Evolutionary conservation across 1,284 basidiomycete species (phyloP).

Genomic region (Pseudozyma sp.): DNA sequence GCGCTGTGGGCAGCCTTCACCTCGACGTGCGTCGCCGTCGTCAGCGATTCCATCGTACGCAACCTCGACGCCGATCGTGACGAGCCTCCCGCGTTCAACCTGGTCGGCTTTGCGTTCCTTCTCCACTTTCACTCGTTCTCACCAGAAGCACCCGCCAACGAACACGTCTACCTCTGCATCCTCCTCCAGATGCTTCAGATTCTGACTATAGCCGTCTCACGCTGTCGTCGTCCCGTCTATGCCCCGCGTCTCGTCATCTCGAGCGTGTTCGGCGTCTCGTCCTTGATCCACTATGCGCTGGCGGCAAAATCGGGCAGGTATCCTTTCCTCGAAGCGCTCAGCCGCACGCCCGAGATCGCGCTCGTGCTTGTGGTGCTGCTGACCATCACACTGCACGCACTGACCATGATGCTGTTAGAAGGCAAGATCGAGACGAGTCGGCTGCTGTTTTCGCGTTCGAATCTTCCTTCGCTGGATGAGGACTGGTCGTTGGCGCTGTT

Average conservation of each 20-base stretch:
- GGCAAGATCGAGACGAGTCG: constrained; percentile 43
- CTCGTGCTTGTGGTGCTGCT: constrained; percentile 51
- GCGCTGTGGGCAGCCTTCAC: constrained; percentile 52
- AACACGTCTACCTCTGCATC: constrained; percentile 61
- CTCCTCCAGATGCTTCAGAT: constrained; percentile 58
- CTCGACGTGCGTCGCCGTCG: constrained; percentile 40
- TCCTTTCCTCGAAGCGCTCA: constrained; percentile 58
- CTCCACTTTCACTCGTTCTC: constrained; percentile 57
- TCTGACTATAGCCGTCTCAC: constrained; percentile 29
- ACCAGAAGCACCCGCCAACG: constrained; percentile 50
- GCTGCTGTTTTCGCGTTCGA: constrained; percentile 50
- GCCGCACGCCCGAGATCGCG: constrained; percentile 53
- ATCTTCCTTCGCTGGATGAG: constrained; percentile 52
- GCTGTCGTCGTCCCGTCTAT: constrained; percentile 38
- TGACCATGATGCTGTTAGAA: constrained; percentile 60
- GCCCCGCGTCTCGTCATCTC: constrained; percentile 53
- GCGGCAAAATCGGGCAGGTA: constrained; percentile 43
- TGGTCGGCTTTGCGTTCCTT: constrained; percentile 61
- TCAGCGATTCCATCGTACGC: constrained; percentile 46
- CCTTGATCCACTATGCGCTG: constrained; percentile 53
- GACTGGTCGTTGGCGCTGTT: constrained; percentile 62
- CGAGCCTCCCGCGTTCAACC: constrained; percentile 61
- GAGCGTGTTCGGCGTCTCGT: constrained; percentile 46
- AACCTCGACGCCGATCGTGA: constrained; percentile 55
- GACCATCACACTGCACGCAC: constrained; percentile 55